Conservation (phyloP, 164 flowering plant genomes). For the Macadamia tetraphylla region DNA sequence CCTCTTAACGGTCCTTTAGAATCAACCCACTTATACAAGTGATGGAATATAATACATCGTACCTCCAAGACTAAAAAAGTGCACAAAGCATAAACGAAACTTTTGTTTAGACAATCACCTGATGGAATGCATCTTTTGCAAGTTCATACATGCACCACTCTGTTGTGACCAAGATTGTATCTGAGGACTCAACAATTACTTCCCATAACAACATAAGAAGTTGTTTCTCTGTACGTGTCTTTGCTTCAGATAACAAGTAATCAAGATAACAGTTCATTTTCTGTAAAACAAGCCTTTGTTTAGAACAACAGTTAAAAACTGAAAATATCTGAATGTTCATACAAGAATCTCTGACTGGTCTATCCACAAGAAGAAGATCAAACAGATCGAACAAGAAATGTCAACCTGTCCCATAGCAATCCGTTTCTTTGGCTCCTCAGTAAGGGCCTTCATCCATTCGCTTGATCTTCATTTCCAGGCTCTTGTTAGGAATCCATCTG, state of each 20-base stretch:
- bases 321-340: not conserved
- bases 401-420: slow-evolving; percentile 53
- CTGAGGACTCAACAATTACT: slow-evolving; percentile 72
- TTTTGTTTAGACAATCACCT: slow-evolving; percentile 37
- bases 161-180: slow-evolving; percentile 69
- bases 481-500: slow-evolving; percentile 80
- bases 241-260: slow-evolving; percentile 55
- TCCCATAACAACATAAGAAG: slow-evolving; percentile 72
- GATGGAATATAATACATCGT: no score
- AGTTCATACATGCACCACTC: slow-evolving; percentile 98
- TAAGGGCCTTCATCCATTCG: slow-evolving; percentile 53
- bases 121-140: slow-evolving; percentile 47
- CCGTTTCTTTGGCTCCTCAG: slow-evolving; percentile 47
- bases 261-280: slow-evolving; percentile 46
- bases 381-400: not conserved
- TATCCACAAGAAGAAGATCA: not conserved
- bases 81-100: not conserved
- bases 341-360: no score
- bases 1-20: no score
- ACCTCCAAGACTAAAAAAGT: not conserved
- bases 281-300: slow-evolving; percentile 24
- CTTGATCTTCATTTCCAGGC: slow-evolving; percentile 46
- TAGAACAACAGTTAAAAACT: not conserved
- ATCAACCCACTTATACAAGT: no score
- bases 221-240: slow-evolving; percentile 50